Evolutionary conservation across 176 grass and related monocot species (phyloP).

Genomic region (Zea luxurians): DNA sequence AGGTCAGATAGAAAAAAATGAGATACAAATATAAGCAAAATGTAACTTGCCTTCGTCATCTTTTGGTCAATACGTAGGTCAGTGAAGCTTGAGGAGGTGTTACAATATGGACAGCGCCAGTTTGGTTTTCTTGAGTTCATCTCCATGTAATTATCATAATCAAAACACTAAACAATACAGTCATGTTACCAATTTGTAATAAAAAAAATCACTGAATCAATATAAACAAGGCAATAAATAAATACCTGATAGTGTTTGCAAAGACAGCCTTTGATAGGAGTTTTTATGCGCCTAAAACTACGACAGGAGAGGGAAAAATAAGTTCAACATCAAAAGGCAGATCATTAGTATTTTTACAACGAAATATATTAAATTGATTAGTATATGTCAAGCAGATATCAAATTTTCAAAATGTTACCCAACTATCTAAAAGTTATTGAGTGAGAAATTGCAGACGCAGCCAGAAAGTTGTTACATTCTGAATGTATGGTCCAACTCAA

Average conservation of each 20-base stretch:
- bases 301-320: constrained; percentile 29
- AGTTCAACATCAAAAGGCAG: neutral
- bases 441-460: neutral
- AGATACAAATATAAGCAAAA: neutral
- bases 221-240: constrained; percentile 24
- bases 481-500: constrained; percentile 19
- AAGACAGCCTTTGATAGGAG: constrained; percentile 74
- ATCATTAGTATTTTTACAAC: constrained; percentile 27
- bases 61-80: constrained; percentile 79
- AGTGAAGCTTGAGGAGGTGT: constrained; percentile 60
- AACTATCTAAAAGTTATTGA: constrained; percentile 7
- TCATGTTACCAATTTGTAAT: constrained; percentile 32
- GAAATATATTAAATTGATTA: constrained; percentile 10
- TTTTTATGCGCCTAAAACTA: constrained; percentile 82
- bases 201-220: constrained; percentile 22
- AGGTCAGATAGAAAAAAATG: constrained; percentile 38
- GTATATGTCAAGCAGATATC: neutral
- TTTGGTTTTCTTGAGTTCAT: constrained; percentile 84
- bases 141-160: constrained; percentile 93
- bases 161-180: constrained; percentile 72
- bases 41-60: constrained; percentile 76
- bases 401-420: neutral
- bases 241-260: constrained; percentile 96
- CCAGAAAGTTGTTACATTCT: constrained; percentile 1
- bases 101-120: constrained; percentile 91